A percentile compares a stretch with the other conserved stretches of the same genome.
These are phyloP conservation scores for Tricholoma terreum DNA, from an alignment of 768 basidiomycete genomes.

Conservation along the genomic window DNA sequence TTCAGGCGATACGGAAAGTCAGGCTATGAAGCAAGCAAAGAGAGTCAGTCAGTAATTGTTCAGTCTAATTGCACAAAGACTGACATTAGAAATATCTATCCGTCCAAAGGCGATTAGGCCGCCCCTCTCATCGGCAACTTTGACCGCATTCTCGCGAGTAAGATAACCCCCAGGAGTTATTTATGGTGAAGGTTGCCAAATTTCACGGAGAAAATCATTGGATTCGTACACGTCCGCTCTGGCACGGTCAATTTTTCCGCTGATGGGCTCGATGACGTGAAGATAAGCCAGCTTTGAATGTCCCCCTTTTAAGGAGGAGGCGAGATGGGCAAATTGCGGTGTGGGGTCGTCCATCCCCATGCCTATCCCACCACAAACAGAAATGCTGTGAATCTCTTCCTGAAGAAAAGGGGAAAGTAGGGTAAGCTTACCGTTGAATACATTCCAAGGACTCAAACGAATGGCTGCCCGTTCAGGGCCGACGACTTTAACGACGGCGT, in stretches of 20 bases:
- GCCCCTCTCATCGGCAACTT: constrained; percentile 29
- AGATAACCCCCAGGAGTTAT: constrained; percentile 35
- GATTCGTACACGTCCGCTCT: background rate
- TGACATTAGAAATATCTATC: constrained; percentile 31
- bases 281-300: constrained; percentile 28
- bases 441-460: constrained; percentile 56
- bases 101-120: constrained; percentile 30
- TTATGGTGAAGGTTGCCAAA: constrained; percentile 13
- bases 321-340: constrained; percentile 51
- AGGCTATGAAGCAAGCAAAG: constrained; percentile 25
- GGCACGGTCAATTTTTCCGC: background rate
- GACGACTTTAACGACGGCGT: constrained; percentile 47
- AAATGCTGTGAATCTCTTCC: constrained; percentile 14
- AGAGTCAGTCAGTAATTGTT: background rate
- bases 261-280: constrained; percentile 12
- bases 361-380: constrained; percentile 18
- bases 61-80: constrained; percentile 11
- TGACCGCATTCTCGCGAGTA: constrained; percentile 28
- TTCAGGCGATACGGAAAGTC: constrained; percentile 34
- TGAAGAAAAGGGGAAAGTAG: constrained; percentile 1
- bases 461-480: constrained; percentile 54
- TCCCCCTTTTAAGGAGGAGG: constrained; percentile 34
- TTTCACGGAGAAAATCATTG: constrained; percentile 8
- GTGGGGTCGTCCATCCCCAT: constrained; percentile 54
- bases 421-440: constrained; percentile 31